Evolutionary conservation across 345 rosid genomes (phyloP).

Genomic region (Eucalyptus erythrocorys): DNA sequence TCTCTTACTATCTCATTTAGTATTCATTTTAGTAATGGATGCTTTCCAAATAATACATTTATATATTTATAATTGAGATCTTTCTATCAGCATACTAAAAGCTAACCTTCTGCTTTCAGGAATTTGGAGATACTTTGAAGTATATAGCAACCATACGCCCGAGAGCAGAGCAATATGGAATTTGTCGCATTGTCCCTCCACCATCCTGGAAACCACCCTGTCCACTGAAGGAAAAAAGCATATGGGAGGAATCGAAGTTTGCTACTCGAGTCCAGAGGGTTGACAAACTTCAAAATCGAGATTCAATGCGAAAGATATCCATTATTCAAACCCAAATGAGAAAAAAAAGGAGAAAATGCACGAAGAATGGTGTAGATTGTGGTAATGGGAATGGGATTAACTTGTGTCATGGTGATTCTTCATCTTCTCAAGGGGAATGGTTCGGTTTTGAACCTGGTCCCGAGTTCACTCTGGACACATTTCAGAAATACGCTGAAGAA

Average conservation of each 20-base stretch:
- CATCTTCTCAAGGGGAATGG: constrained; percentile 39
- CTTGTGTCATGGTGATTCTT: constrained; percentile 24
- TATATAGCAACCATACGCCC: constrained; percentile 79
- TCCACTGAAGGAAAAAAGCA: constrained; percentile 57
- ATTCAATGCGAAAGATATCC: constrained; percentile 61
- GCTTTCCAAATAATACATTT: not conserved
- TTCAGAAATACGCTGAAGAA: constrained; percentile 79
- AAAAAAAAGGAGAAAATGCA: constrained; percentile 76
- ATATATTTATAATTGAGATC: not conserved
- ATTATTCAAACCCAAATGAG: constrained; percentile 31
- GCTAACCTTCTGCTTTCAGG: constrained; percentile 28
- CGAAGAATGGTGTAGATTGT: constrained; percentile 42
- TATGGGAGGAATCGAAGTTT: constrained; percentile 77
- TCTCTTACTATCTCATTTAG: not conserved
- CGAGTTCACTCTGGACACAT: constrained; percentile 58
- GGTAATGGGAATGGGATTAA: constrained; percentile 25
- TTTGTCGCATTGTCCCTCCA: constrained; percentile 98
- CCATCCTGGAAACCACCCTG: constrained; percentile 95
- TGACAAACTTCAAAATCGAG: constrained; percentile 93
- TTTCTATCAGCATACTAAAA: not conserved
- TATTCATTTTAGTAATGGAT: not conserved
- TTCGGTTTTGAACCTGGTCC: constrained; percentile 99
- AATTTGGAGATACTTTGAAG: constrained; percentile 85
- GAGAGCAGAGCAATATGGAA: constrained; percentile 85
- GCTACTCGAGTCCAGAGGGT: constrained; percentile 92